phyloP scores from a whole-genome alignment of 1,284 basidiomycete genomes.

The Trichosporon sp. region DNA sequence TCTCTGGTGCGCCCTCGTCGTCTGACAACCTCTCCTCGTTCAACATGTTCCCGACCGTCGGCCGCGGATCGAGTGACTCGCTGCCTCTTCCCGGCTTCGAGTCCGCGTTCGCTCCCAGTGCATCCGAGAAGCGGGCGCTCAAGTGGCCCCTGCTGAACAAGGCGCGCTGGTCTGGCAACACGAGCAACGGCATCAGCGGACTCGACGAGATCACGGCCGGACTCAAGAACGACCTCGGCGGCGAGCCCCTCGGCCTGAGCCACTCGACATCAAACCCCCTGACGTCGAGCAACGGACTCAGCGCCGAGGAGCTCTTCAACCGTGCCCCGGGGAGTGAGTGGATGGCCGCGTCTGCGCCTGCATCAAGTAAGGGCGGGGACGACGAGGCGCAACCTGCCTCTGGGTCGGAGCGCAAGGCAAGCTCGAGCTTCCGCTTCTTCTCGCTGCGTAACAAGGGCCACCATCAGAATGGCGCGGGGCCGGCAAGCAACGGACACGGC shows the following conservation, averaged over 20 bases:
- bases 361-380: constrained; percentile 1
- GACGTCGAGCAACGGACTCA: constrained; percentile 3
- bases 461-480: background rate
- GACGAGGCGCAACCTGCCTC: constrained; percentile 13
- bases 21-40: constrained; percentile 30
- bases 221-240: constrained; percentile 9
- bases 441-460: constrained; percentile 32
- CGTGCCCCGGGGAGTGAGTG: constrained; percentile 10
- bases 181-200: constrained; percentile 9
- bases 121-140: constrained; percentile 42
- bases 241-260: background rate
- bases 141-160: constrained; percentile 41
- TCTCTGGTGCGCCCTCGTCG: constrained; percentile 30
- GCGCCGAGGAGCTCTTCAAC: constrained; percentile 23
- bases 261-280: background rate
- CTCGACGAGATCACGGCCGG: constrained; percentile 17
- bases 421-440: constrained; percentile 38
- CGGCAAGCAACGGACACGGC: background rate
- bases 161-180: constrained; percentile 22
- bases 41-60: constrained; percentile 18
- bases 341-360: background rate
- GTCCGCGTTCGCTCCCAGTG: constrained; percentile 43
- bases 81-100: constrained; percentile 20
- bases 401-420: constrained; percentile 26
- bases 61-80: constrained; percentile 37